Conservation (phyloP, 108 stramenopile species). For the Mediolabrus comicus region DNA sequence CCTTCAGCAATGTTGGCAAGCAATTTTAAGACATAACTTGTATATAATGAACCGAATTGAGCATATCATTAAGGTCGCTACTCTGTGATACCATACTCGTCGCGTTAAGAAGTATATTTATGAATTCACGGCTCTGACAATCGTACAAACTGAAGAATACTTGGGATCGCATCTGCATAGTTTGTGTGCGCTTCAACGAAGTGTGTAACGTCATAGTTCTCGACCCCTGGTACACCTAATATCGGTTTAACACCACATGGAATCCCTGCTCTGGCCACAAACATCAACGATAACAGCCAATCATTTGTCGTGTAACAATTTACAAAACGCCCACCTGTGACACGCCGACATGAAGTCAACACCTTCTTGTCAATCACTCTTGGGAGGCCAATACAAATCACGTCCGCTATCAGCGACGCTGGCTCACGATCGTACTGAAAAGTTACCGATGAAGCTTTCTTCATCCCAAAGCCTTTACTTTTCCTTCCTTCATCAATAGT, state of each 20-base stretch:
- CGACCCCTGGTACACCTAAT: constrained; percentile 48
- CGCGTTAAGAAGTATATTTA: not conserved
- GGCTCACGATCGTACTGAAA: constrained; percentile 63
- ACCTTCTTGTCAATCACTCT: constrained; percentile 33
- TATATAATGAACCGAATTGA: not conserved
- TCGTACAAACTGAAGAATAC: constrained; percentile 52
- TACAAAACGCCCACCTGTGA: constrained; percentile 85
- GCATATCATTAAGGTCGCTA: no score
- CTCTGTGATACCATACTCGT: no score
- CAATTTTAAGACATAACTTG: not conserved
- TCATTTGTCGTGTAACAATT: constrained; percentile 84
- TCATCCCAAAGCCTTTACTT: not conserved
- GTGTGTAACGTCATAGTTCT: constrained; percentile 58
- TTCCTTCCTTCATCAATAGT: constrained; percentile 18
- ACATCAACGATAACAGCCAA: constrained; percentile 76
- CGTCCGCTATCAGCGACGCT: constrained; percentile 81
- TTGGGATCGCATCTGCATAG: constrained; percentile 49
- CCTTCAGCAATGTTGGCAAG: not conserved
- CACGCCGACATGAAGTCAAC: constrained; percentile 58
- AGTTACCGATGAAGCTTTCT: not conserved
- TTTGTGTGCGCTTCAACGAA: constrained; percentile 56
- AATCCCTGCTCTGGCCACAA: constrained; percentile 48
- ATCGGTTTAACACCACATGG: constrained; percentile 36
- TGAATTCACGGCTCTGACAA: constrained; percentile 35
- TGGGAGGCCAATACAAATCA: constrained; percentile 70